These are phyloP conservation scores for Carex myosuroides DNA, from an alignment of 176 grass and related monocot genomes.

Conservation along the genomic window DNA sequence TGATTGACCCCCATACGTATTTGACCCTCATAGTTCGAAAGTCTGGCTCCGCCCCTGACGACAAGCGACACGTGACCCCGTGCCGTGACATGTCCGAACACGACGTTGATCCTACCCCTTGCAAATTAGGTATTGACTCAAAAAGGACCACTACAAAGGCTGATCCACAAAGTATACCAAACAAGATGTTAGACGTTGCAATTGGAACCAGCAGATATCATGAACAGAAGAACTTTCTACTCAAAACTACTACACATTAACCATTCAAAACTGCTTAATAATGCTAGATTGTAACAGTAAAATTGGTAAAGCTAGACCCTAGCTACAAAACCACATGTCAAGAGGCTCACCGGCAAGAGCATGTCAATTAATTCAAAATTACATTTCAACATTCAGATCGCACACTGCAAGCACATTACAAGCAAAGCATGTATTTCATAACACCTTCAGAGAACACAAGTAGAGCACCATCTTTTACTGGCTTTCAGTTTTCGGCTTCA, in stretches of 20 bases:
- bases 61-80: too few relatives aligned
- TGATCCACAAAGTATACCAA: background rate
- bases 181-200: background rate
- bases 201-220: background rate
- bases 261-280: conserved; percentile 8
- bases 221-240: background rate
- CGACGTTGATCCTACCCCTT: background rate
- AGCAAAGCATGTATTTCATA: conserved; percentile 20
- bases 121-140: background rate
- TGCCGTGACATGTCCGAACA: too few relatives aligned
- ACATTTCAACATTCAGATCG: conserved; percentile 11
- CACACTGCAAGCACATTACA: background rate
- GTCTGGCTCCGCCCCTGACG: too few relatives aligned
- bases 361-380: conserved; percentile 12
- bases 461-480: background rate
- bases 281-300: background rate
- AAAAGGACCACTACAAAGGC: background rate
- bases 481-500: background rate
- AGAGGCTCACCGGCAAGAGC: background rate
- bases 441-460: background rate
- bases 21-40: too few relatives aligned
- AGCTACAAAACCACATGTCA: conserved; percentile 19
- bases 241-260: conserved; percentile 14
- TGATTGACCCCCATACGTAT: too few relatives aligned
- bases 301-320: conserved; percentile 13